phyloP scores from a whole-genome alignment of 148 eudicot species.

The Chenopodium album region DNA sequence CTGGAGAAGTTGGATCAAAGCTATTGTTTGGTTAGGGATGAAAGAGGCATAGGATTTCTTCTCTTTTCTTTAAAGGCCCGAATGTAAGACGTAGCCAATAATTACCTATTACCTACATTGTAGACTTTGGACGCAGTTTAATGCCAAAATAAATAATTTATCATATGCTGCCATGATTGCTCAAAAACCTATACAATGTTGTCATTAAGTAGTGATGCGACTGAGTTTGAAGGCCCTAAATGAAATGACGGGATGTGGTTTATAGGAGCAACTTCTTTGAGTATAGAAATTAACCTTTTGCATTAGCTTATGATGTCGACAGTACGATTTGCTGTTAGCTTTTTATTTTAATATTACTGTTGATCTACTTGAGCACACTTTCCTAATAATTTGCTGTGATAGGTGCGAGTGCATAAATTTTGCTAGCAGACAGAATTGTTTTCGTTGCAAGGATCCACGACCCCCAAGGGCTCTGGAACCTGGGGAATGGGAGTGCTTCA shows the following conservation, averaged over 20 bases:
- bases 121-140: not conserved
- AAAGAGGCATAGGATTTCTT: not conserved
- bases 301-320: not conserved
- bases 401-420: constrained; percentile 31
- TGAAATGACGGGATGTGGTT: not conserved
- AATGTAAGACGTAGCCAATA: not conserved
- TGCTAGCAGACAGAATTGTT: constrained; percentile 30
- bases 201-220: not conserved
- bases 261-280: not conserved
- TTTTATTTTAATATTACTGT: not conserved
- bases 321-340: not conserved
- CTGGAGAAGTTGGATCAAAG: not conserved
- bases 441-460: constrained; percentile 21
- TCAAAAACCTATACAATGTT: not conserved
- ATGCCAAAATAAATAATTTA: not conserved
- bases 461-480: constrained; percentile 24
- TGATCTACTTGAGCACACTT: not conserved
- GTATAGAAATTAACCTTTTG: not conserved
- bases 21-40: not conserved
- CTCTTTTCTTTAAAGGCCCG: not conserved
- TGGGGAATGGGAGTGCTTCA: constrained; percentile 36
- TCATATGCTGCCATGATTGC: not conserved
- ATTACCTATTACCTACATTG: not conserved
- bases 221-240: not conserved
- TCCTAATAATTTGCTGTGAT: not conserved